Evolutionary conservation across 371 early-diverging fungal genomes (phyloP), one percentile per base, ranked within the genome.

Genomic region (Mucor piriformis): DNA sequence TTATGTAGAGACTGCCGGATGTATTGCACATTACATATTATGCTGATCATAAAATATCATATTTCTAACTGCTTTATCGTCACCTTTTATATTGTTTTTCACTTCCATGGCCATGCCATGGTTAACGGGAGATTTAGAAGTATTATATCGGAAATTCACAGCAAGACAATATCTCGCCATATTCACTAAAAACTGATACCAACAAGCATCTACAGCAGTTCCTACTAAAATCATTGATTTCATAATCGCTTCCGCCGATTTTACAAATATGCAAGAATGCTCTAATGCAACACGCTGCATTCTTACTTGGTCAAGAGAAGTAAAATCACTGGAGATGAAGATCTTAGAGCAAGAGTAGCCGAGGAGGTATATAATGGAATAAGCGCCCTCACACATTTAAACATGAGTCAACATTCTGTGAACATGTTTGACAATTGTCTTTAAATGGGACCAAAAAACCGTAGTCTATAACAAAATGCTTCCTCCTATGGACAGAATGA

Each of bases 1-100:
- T 49, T 54, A 53, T 55, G 55, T 61, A 50, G 55, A 61, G 47
- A 34, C 50, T 55, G 61, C 50, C 61, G 46, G 50, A 47, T 61
- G 50, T 54, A 38, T 50, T 49, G 34, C 48, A 35, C 48, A 56
- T 47, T 56, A 47, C 32, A 44, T 46, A 23, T 56, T 53, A 59
- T 46, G 35, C 38, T 16, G 23, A 32, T 29, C 24, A 12, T 49
- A 40, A 59, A 32, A 29, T 59, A 47, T 42, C 29, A 29, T 34
- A 40, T 34, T 47, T 34, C 47, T 24, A 46, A 46, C 34, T 37
- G 11, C 3, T 33, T 35, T 40, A 47, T 57, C 46, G 33, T 50
- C 23, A 12, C 24, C 11, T 15, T 21, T 40, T 33, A 42, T 50
- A 43, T 58, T 12, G n/a, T 13, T 51, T 46, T 29, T 29, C 7